Evolutionary conservation across 305 asterid species (phyloP).

Genomic region (Plantago rigida): DNA sequence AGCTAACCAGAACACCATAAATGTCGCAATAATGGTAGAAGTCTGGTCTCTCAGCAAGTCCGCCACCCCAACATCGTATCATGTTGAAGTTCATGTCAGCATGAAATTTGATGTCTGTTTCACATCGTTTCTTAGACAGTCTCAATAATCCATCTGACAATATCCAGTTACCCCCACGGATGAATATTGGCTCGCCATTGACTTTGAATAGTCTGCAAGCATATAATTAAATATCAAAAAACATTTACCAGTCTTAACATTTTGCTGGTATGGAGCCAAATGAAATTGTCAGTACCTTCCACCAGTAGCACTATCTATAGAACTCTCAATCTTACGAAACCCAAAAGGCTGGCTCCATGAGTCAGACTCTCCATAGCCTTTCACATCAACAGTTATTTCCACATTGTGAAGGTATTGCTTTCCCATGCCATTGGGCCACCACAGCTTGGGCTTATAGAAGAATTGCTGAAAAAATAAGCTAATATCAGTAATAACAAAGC

Average conservation of each 20-base stretch:
- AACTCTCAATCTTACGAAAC: constrained; percentile 78
- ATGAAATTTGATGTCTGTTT: constrained; percentile 79
- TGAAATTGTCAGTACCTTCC: constrained; percentile 58
- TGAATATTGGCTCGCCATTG: constrained; percentile 75
- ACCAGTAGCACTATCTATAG: constrained; percentile 67
- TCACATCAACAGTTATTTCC: constrained; percentile 62
- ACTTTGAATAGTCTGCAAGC: constrained; percentile 70
- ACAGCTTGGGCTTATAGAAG: constrained; percentile 76
- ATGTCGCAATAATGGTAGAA: constrained; percentile 83
- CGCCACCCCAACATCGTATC: constrained; percentile 99
- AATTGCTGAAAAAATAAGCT: constrained; percentile 44
- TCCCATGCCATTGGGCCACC: constrained; percentile 99
- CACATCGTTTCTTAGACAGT: constrained; percentile 65
- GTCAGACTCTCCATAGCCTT: constrained; percentile 79
- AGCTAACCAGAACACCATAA: constrained; percentile 75
- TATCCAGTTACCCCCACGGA: constrained; percentile 97
- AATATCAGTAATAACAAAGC: constrained; percentile 4
- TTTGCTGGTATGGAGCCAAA: constrained; percentile 13
- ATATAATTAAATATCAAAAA: constrained; percentile 21
- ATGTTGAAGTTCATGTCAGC: constrained; percentile 97
- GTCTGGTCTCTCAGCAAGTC: constrained; percentile 90
- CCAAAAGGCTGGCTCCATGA: constrained; percentile 76
- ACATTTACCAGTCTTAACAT: constrained; percentile 16
- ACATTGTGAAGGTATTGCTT: constrained; percentile 74
- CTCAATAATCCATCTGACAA: constrained; percentile 87